Conservation (phyloP, 768 basidiomycete species). For the Suillus subluteus region DNA sequence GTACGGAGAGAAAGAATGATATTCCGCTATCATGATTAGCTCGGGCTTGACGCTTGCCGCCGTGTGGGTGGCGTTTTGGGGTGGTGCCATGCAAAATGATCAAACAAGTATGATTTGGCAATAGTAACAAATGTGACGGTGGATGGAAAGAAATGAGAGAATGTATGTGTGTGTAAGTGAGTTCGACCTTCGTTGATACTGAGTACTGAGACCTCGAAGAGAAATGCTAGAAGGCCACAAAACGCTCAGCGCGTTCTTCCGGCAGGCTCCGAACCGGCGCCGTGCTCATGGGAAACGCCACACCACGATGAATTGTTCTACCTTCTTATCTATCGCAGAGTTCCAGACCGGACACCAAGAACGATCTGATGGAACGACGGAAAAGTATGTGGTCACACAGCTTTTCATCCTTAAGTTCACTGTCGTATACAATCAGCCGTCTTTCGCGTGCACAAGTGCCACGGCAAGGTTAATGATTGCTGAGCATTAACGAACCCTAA, state of each 20-base stretch:
- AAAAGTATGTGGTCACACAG: not conserved
- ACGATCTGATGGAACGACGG: not conserved
- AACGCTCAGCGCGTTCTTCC: not conserved
- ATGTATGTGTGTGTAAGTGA: not conserved
- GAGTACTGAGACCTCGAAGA: not conserved
- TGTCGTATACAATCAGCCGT: not conserved
- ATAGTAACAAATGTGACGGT: not conserved
- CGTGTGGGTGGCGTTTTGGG: not conserved
- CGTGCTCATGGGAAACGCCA: constrained; percentile 2
- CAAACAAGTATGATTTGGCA: not conserved
- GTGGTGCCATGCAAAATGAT: not conserved
- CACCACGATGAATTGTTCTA: not conserved
- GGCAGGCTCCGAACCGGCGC: not conserved
- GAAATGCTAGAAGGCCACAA: not conserved
- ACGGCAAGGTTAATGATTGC: no score
- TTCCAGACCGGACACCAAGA: not conserved
- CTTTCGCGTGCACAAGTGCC: not conserved
- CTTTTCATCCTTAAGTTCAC: not conserved
- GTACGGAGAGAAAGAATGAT: not conserved
- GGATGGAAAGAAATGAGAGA: not conserved
- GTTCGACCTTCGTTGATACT: not conserved
- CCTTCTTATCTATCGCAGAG: not conserved
- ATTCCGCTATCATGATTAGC: not conserved
- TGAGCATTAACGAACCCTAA: not conserved
- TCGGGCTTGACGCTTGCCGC: not conserved